A percentile compares a stretch with the other conserved stretches of the same genome.
Evolutionary conservation across 2,329 filamentous ascomycete species (phyloP).

Genomic region (Penicillium sp.): DNA sequence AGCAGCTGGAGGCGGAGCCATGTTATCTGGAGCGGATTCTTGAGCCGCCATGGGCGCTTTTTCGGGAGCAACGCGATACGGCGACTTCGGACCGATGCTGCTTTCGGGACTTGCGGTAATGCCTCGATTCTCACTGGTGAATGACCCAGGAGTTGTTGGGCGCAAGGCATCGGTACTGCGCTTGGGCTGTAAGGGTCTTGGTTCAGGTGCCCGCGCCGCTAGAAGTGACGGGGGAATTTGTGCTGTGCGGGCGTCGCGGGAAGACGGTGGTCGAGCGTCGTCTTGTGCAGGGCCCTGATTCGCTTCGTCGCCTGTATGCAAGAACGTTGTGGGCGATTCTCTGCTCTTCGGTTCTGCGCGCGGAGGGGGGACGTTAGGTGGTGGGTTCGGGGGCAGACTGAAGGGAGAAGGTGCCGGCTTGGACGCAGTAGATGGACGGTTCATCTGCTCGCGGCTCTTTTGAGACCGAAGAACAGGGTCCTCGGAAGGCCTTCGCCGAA

Average conservation of each 20-base stretch:
- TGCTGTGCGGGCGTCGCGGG: slow-evolving; percentile 26
- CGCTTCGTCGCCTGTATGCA: slow-evolving; percentile 21
- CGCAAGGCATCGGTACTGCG: slow-evolving; percentile 32
- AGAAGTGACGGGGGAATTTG: slow-evolving; percentile 6
- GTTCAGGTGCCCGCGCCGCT: slow-evolving; percentile 6
- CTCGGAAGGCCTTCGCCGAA: slow-evolving; percentile 36
- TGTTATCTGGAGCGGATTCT: slow-evolving; percentile 9
- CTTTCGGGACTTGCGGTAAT: slow-evolving; percentile 24
- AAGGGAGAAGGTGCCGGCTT: slow-evolving; percentile 38
- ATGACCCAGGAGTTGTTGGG: slow-evolving; percentile 34
- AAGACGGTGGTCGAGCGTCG: slow-evolving; percentile 29
- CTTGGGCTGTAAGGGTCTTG: slow-evolving; percentile 19
- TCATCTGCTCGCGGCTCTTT: slow-evolving; percentile 45
- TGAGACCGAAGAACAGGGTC: slow-evolving; percentile 41
- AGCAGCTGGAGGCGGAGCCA: slow-evolving; percentile 20
- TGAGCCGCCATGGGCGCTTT: slow-evolving; percentile 31
- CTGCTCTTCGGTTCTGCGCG: slow-evolving; percentile 30
- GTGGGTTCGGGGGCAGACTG: slow-evolving; percentile 29
- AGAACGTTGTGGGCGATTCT: slow-evolving; percentile 22
- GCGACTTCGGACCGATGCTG: slow-evolving; percentile 33
- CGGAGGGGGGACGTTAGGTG: slow-evolving; percentile 20
- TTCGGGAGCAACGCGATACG: slow-evolving; percentile 33
- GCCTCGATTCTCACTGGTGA: slow-evolving; percentile 25
- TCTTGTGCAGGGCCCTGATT: slow-evolving; percentile 24
- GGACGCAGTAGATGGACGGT: slow-evolving; percentile 40